phyloP scores from a whole-genome alignment of 2,329 filamentous ascomycete species.

The Aureobasidium leucospermi region DNA sequence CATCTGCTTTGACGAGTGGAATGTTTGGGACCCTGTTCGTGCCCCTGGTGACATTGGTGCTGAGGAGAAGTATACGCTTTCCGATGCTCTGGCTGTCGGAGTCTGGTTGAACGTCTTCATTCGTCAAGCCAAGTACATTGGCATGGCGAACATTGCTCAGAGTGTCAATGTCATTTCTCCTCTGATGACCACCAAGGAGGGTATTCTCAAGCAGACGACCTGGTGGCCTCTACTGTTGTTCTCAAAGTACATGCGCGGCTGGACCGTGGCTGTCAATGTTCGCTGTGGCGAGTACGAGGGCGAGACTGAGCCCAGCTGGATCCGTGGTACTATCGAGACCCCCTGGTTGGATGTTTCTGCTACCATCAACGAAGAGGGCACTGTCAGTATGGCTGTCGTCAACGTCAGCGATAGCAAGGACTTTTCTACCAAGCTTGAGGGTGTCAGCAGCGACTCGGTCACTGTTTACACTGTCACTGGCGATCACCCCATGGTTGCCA shows the following conservation, averaged over 20 bases:
- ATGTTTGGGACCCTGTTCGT: conserved; percentile 68
- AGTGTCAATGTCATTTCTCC: conserved; percentile 72
- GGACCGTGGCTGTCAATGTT: conserved; percentile 60
- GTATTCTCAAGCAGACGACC: conserved; percentile 62
- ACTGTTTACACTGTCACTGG: conserved; percentile 59
- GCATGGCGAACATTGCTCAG: conserved; percentile 75
- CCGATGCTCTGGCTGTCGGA: conserved; percentile 66
- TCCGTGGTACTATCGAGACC: conserved; percentile 57
- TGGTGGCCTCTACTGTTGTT: conserved; percentile 70
- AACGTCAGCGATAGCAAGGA: conserved; percentile 58
- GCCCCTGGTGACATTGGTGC: conserved; percentile 65
- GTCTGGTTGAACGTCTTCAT: conserved; percentile 72
- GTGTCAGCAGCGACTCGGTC: conserved; percentile 45
- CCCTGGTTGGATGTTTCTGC: conserved; percentile 66
- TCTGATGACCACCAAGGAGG: conserved; percentile 60
- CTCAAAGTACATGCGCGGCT: conserved; percentile 65
- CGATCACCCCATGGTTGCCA: conserved; percentile 49
- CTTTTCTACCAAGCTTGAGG: conserved; percentile 54
- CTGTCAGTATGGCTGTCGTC: conserved; percentile 61
- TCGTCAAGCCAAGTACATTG: conserved; percentile 61
- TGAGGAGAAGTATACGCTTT: conserved; percentile 67
- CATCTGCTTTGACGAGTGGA: conserved; percentile 83
- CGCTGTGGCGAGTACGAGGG: conserved; percentile 58
- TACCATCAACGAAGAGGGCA: conserved; percentile 51
- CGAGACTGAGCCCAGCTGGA: conserved; percentile 58